phyloP scores from a whole-genome alignment of 257 asterid species.

The Jasminum sambac region DNA sequence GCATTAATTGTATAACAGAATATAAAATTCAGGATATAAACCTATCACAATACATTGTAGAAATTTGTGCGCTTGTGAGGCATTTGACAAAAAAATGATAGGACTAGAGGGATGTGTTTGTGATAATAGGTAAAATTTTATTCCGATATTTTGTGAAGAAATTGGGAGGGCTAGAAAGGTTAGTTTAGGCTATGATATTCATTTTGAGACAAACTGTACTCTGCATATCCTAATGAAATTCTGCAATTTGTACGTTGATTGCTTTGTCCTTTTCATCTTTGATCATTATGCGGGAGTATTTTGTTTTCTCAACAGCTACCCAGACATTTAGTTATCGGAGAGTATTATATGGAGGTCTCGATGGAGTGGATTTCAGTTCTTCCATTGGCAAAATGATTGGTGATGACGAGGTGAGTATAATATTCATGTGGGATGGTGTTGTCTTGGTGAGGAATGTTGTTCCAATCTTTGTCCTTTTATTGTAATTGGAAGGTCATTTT shows the following conservation, averaged over 20 bases:
- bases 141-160: background rate
- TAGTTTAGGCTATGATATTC: background rate
- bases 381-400: constrained; percentile 64
- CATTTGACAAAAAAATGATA: background rate
- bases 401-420: constrained; percentile 71
- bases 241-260: background rate
- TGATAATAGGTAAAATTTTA: background rate
- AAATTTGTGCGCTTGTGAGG: background rate
- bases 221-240: background rate
- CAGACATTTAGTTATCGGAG: constrained; percentile 55
- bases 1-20: background rate
- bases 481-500: constrained; percentile 48
- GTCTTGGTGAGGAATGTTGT: background rate
- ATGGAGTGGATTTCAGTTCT: constrained; percentile 61
- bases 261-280: background rate
- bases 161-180: background rate
- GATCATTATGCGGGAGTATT: constrained; percentile 9
- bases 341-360: constrained; percentile 60
- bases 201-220: background rate
- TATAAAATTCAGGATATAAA: background rate
- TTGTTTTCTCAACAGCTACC: constrained; percentile 36
- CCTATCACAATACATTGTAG: background rate
- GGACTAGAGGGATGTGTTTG: background rate
- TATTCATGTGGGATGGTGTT: background rate
- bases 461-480: background rate